Evolutionary conservation across 2,329 filamentous ascomycete species (phyloP).

Genomic region (Aspergillus flavus): DNA sequence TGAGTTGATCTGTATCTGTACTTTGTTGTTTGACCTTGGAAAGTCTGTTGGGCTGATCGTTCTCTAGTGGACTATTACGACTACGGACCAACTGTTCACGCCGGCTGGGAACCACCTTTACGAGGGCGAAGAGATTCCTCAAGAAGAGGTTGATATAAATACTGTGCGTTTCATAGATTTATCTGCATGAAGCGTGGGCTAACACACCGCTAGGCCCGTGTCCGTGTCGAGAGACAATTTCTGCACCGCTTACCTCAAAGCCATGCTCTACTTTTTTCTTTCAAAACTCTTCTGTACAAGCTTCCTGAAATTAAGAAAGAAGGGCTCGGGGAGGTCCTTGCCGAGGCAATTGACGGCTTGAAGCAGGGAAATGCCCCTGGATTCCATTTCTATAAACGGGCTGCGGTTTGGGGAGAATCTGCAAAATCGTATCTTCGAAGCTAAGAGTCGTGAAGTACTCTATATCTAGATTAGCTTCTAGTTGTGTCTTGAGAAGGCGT

Average conservation of each 20-base stretch:
- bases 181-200: background rate
- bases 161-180: background rate
- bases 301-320: constrained; percentile 23
- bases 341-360: constrained; percentile 24
- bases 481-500: background rate
- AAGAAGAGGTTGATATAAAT: background rate
- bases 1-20: constrained; percentile 3
- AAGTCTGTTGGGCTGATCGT: background rate
- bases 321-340: constrained; percentile 18
- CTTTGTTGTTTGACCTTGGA: too few species aligned
- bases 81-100: constrained; percentile 15
- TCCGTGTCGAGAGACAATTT: constrained; percentile 6
- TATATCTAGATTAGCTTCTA: background rate
- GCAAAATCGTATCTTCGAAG: background rate
- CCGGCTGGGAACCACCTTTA: constrained; percentile 22
- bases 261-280: constrained; percentile 20
- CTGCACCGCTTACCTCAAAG: constrained; percentile 23
- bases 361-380: constrained; percentile 21
- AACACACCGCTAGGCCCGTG: constrained; percentile 10
- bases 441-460: background rate
- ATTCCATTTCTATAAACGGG: background rate
- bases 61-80: constrained; percentile 10
- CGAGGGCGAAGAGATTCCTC: constrained; percentile 15
- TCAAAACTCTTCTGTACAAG: constrained; percentile 27
- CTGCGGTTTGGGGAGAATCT: background rate